Percentiles rank a stretch among this genome's conserved stretches.
phyloP scores from a whole-genome alignment of 306 rosid species.

The Casuarina cunninghamiana region DNA sequence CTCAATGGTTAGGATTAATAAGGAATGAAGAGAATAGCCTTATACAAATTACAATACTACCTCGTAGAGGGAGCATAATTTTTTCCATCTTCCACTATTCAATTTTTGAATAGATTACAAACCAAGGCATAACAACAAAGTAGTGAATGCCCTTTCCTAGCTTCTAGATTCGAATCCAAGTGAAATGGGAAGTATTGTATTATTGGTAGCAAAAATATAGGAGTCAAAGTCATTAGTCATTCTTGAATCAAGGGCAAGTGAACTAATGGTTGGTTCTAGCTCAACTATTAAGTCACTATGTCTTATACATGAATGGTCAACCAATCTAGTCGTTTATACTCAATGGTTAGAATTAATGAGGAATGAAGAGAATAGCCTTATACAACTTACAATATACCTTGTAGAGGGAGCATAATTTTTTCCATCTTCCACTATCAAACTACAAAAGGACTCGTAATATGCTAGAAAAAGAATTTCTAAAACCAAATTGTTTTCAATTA shows the following conservation, averaged over 20 bases:
- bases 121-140: too few species aligned
- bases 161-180: too few species aligned
- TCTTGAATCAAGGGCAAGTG: too few species aligned
- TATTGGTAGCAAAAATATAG: too few species aligned
- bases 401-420: constrained; percentile 57
- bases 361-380: constrained; percentile 19
- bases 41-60: constrained; percentile 39
- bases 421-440: constrained; percentile 70
- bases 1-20: constrained; percentile 26
- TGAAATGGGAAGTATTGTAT: too few species aligned
- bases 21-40: constrained; percentile 18
- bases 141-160: too few species aligned
- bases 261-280: too few species aligned
- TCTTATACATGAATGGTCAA: too few species aligned
- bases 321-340: constrained; percentile 13
- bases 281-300: too few species aligned
- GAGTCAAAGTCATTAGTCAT: too few species aligned
- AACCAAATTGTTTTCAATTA: constrained; percentile 85
- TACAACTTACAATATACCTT: constrained; percentile 51
- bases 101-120: too few species aligned
- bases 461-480: constrained; percentile 86
- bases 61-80: constrained; percentile 65
- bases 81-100: constrained; percentile 64
- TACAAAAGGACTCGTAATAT: constrained; percentile 78
- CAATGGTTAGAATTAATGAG: constrained; percentile 25